Base-by-base conservation (phyloP, 2,329 filamentous ascomycete species). In the Fusarium haematococcum region DNA sequence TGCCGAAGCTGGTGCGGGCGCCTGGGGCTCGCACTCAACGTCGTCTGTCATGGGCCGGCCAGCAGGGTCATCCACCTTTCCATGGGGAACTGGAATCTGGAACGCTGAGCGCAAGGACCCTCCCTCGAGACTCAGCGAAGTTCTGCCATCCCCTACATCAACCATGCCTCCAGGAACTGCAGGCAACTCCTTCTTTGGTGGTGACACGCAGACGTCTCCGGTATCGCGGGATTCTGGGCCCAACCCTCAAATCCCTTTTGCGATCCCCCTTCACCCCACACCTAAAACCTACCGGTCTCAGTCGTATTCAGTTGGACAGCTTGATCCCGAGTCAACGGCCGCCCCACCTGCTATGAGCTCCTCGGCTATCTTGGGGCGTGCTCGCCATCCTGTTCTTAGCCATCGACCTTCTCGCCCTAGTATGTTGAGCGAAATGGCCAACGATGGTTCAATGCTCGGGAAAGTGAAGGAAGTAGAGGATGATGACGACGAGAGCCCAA, bases 281-380 rank as follows among this genome's bases (percentile, higher is more conserved):
- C 94, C 94, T 2, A 98, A 98, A 83, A 95, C 94, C 1, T 97
- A 97, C 78, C 92, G 97, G 50, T 99, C 97, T 7, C 95, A 98
- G 82, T 98, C 97, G 6, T 98, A 98, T 83, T 98, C 96, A 0
- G 96, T 97, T 57, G 95, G 95, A 6, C 95, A 98, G 81, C 87
- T 95, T 70, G 95, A 98, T 63, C 89, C 92, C 1, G 94, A 96
- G 68, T 84, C 84, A 2, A 78, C 67, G 6, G 16, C 83, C 4
- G 77, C 84, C 16, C 79, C 82, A 5, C 76, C 85, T 30, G 78
- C 83, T 3, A 83, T 88, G 81, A 84, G 82, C 65, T 81, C 87
- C 4, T 84, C 88, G 5, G 83, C 88, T 5, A 83, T 88, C 25
- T 81, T 90, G 14, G 85, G 87, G n/a, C 86, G 90, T 57, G 83